Conservation (phyloP, 148 eudicot species). For the Cornus suecica region DNA sequence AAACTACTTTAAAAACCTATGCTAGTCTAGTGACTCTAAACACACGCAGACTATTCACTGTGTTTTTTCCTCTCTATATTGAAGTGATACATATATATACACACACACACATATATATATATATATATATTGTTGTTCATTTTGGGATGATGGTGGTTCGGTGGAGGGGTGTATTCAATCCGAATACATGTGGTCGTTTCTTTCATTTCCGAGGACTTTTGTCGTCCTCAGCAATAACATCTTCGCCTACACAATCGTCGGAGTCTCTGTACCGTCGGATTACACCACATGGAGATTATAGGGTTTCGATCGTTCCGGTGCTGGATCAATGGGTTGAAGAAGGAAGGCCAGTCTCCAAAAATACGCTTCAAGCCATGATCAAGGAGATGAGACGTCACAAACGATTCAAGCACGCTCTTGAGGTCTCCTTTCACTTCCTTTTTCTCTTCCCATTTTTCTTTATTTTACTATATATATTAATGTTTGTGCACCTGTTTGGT, state of each 20-base stretch:
- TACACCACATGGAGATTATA: constrained; percentile 17
- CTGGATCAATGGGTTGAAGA: constrained; percentile 35
- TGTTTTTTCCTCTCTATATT: background rate
- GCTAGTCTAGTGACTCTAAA: background rate
- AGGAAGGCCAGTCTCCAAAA: constrained; percentile 15
- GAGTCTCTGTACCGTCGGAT: constrained; percentile 32
- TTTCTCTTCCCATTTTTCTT: too few species aligned
- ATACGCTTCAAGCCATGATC: constrained; percentile 18
- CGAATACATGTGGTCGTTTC: background rate
- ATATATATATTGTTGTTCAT: background rate
- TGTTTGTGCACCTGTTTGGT: background rate
- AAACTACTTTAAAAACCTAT: too few species aligned
- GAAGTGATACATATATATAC: too few species aligned
- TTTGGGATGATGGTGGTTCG: background rate
- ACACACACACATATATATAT: too few species aligned
- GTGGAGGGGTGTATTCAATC: background rate
- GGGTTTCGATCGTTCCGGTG: constrained; percentile 27
- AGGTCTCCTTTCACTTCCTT: constrained; percentile 12
- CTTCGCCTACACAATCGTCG: background rate
- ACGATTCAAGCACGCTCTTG: constrained; percentile 36
- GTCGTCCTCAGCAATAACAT: background rate
- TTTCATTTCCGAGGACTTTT: background rate
- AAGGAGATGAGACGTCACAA: constrained; percentile 25
- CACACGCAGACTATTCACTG: background rate
- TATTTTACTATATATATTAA: too few species aligned